Percentiles rank a stretch among this genome's conserved stretches.
These are phyloP conservation scores for Aspergillus sp. DNA, from an alignment of 2,329 filamentous ascomycete genomes.

Conservation along the genomic window DNA sequence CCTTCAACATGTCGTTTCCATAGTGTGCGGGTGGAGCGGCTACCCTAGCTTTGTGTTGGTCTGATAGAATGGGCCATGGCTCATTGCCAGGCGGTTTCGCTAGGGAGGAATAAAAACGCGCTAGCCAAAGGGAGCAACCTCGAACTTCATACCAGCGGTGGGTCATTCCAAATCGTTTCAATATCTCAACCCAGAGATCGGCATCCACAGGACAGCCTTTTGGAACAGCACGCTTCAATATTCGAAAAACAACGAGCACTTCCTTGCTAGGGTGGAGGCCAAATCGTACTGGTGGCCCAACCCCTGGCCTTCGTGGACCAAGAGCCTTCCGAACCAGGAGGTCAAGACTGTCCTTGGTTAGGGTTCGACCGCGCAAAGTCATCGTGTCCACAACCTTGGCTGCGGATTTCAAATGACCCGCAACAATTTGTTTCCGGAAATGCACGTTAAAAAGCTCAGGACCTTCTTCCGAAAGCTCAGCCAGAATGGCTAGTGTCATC, in stretches of 20 bases:
- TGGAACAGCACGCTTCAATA: constrained; percentile 44
- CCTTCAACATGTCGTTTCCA: constrained; percentile 24
- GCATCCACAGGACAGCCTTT: constrained; percentile 37
- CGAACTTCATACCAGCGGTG: constrained; percentile 47
- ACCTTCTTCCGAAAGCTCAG: constrained; percentile 27
- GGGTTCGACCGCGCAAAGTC: constrained; percentile 35
- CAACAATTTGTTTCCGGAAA: constrained; percentile 33
- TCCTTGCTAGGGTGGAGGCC: constrained; percentile 31
- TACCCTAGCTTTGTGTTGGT: constrained; percentile 1
- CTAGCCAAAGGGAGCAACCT: constrained; percentile 48
- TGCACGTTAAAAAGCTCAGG: constrained; percentile 31
- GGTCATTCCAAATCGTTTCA: constrained; percentile 55
- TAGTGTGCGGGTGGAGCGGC: constrained; percentile 1
- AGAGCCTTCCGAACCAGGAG: constrained; percentile 35
- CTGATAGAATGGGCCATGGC: constrained; percentile 5
- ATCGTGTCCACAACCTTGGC: constrained; percentile 43
- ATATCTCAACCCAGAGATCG: constrained; percentile 50
- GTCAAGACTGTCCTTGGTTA: constrained; percentile 41
- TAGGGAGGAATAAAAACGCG: constrained; percentile 30
- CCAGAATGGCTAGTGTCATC: constrained; percentile 50
- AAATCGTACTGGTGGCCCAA: constrained; percentile 17
- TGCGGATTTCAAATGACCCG: constrained; percentile 24
- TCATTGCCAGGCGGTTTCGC: constrained; percentile 6
- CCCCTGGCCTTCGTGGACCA: constrained; percentile 21
- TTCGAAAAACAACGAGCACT: constrained; percentile 39